Conservation (phyloP, 1,284 basidiomycete species). For the Tylopilus sp. region DNA sequence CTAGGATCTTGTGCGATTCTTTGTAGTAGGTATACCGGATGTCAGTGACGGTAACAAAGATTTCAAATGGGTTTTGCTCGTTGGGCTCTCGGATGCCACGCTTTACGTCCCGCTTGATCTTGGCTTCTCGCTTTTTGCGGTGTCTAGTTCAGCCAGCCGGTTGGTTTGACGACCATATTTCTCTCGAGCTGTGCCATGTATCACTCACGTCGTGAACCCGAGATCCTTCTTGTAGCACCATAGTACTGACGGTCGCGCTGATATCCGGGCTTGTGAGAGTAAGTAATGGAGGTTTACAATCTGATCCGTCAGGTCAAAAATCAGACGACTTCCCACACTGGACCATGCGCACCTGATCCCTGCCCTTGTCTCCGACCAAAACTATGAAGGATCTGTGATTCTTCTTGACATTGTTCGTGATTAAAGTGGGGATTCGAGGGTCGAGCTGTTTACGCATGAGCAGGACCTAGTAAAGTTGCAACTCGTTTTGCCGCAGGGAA, state of each 20-base stretch:
- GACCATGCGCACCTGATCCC: constrained; percentile 69
- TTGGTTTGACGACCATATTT: not conserved
- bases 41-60: constrained; percentile 98
- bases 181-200: not conserved
- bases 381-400: constrained; percentile 97
- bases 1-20: constrained; percentile 93
- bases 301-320: constrained; percentile 37
- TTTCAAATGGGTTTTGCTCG: constrained; percentile 96
- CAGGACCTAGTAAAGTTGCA: not conserved
- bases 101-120: constrained; percentile 93
- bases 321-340: constrained; percentile 13
- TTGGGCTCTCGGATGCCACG: constrained; percentile 91
- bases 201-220: constrained; percentile 81
- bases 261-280: constrained; percentile 85
- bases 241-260: constrained; percentile 85
- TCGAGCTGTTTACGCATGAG: constrained; percentile 82
- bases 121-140: constrained; percentile 94
- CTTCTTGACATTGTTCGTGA: constrained; percentile 89
- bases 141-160: constrained; percentile 51
- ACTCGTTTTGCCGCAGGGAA: not conserved
- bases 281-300: constrained; percentile 96
- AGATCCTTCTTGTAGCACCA: constrained; percentile 99
- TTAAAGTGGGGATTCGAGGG: constrained; percentile 88
- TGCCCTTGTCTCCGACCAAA: constrained; percentile 91
- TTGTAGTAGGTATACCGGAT: constrained; percentile 98